Base-by-base conservation (phyloP, 345 rosid genomes). In the Syzygium aromaticum region DNA sequence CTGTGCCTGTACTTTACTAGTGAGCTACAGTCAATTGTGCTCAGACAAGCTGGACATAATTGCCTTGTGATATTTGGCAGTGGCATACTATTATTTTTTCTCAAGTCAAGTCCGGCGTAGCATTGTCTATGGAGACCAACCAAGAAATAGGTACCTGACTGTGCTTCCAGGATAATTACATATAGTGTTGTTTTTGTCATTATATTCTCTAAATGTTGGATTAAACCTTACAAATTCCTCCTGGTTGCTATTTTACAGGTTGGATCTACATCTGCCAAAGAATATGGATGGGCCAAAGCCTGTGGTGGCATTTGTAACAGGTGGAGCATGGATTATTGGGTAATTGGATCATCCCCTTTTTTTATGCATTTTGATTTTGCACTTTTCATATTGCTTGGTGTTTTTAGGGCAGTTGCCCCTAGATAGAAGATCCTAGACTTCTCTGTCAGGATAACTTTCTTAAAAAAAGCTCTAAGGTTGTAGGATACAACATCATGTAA, bases 251-350 rank as follows among this genome's bases (percentile, higher is more conserved):
- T 86, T 86, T 87, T 57, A 86, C 87, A 98, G 99, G 93, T 92
- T 98, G 91, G 99, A 98, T 91, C 92, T 96, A 84, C 93, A 95
- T 91, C 88, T 98, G 89, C 99, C 99, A 4, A 91, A 92, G 89
- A 90, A 88, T 52, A 89, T 7, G 54, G 94, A 92, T 91, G 95
- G 94, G 38, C 91, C 89, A n/a, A 96, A 95, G 91, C 99, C 99
- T 53, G 99, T 96, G 87, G 98, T 98, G 83, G 95, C 95, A 77
- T 96, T 96, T 89, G 95, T 98, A 78, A 98, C 99, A 46, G 99
- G 99, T 83, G 99, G 99, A 85, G 99, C 99, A 54, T 98, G 99
- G 99, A 98, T 98, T 51, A 96, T 98, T 86, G 99, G 99, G 99
- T 95, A 89, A 93, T 95, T 92, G 83, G 83, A 85, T 73, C 51